A percentile compares a stretch with the other conserved stretches of the same genome.
Evolutionary conservation across 768 basidiomycete genomes (phyloP).

Genomic region (Termitomyces sp.): DNA sequence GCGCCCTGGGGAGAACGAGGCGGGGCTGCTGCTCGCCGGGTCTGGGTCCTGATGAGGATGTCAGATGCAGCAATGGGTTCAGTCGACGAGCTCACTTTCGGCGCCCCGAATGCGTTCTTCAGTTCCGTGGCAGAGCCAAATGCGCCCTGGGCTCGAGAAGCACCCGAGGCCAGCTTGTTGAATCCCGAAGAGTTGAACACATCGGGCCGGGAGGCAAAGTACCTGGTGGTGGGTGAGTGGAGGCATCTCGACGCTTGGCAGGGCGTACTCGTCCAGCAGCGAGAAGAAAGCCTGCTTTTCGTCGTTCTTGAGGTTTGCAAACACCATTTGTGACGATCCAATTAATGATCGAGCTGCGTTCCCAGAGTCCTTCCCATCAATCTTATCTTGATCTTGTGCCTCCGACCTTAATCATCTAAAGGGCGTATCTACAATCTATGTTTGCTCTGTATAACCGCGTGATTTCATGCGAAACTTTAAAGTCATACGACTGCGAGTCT

Average conservation of each 20-base stretch:
- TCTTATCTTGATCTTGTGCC: conserved; percentile 2
- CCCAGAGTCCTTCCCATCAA: too few species aligned
- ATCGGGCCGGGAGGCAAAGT: conserved; percentile 70
- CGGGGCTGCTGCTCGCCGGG: too few species aligned
- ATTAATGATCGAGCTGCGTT: neutral
- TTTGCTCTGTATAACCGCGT: too few species aligned
- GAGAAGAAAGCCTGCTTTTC: conserved; percentile 83
- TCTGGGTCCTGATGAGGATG: too few species aligned
- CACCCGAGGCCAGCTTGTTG: conserved; percentile 23
- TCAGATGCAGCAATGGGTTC: neutral
- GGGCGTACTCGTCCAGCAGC: conserved; percentile 70
- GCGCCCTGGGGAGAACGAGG: conserved; percentile 38
- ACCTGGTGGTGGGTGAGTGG: conserved; percentile 31
- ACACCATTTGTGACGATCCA: conserved; percentile 47
- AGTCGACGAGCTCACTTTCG: too few species aligned
- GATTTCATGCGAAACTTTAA: too few species aligned
- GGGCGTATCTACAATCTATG: too few species aligned
- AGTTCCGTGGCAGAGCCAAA: conserved; percentile 36
- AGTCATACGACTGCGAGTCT: too few species aligned
- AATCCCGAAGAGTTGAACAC: too few species aligned
- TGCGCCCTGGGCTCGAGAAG: conserved; percentile 39
- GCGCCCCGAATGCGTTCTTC: conserved; percentile 24
- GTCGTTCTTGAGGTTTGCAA: conserved; percentile 54
- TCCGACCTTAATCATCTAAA: too few species aligned
- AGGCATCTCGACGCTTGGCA: neutral